These are phyloP conservation scores for Aspergillus novofumigatus DNA, from an alignment of 2,329 filamentous ascomycete species.

Conservation along the genomic window DNA sequence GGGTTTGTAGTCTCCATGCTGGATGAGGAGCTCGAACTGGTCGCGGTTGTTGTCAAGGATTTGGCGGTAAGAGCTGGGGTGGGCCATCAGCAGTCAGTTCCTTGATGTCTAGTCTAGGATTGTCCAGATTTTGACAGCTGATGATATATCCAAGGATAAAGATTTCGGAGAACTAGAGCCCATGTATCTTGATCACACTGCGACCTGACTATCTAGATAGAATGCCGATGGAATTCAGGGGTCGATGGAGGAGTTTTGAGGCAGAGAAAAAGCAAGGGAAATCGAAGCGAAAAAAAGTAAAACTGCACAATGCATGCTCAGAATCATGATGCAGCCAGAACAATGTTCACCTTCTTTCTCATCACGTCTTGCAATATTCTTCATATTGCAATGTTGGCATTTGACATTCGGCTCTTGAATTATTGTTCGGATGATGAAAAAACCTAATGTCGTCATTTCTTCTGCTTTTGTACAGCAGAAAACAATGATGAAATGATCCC, in stretches of 20 bases:
- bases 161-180: background rate
- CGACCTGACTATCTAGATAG: too few species aligned
- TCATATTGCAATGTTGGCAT: background rate
- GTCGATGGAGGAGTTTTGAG: background rate
- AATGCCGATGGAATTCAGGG: background rate
- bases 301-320: background rate
- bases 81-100: constrained; percentile 19
- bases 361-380: background rate
- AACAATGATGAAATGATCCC: background rate
- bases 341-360: background rate
- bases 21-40: constrained; percentile 22
- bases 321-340: background rate
- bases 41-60: constrained; percentile 21
- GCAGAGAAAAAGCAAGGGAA: background rate
- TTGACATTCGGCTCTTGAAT: too few species aligned
- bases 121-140: background rate
- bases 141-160: background rate
- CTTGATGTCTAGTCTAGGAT: background rate
- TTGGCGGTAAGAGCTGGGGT: constrained; percentile 25
- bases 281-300: background rate
- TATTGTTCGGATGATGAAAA: too few species aligned
- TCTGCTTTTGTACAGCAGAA: background rate
- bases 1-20: constrained; percentile 28
- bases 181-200: background rate
- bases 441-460: background rate